Percentiles rank a stretch among this genome's conserved stretches.
These are phyloP conservation scores for Panaeolus cyanescens DNA, from an alignment of 768 basidiomycete species.

Conservation along the genomic window DNA sequence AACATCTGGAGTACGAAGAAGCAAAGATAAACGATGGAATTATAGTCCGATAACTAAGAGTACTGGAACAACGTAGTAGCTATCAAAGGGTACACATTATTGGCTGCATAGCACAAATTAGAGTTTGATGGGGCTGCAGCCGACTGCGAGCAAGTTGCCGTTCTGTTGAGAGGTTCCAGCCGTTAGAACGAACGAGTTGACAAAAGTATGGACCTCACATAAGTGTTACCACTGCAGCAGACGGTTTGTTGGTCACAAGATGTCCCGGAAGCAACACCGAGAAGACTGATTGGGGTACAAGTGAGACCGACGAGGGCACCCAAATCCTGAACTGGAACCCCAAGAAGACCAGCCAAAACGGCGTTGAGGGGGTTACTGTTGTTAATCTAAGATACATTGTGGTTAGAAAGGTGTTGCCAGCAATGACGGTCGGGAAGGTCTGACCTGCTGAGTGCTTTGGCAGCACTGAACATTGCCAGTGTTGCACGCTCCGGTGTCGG, in stretches of 20 bases:
- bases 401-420: neutral
- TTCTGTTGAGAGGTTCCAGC: constrained; percentile 9
- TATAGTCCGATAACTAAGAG: neutral
- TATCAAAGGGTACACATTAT: neutral
- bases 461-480: constrained; percentile 26
- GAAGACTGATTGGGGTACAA: constrained; percentile 21
- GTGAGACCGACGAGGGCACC: constrained; percentile 8
- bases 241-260: constrained; percentile 26
- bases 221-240: constrained; percentile 29
- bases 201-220: constrained; percentile 17
- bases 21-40: neutral
- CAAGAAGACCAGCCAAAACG: neutral
- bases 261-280: constrained; percentile 14
- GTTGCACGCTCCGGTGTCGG: constrained; percentile 17
- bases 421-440: neutral
- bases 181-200: neutral
- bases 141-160: constrained; percentile 16
- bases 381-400: neutral
- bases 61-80: neutral
- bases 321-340: neutral
- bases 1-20: neutral
- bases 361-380: neutral
- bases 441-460: constrained; percentile 14
- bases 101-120: neutral
- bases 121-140: constrained; percentile 22